phyloP scores from a whole-genome alignment of 1,284 basidiomycete genomes.

The Sparassis latifolia region DNA sequence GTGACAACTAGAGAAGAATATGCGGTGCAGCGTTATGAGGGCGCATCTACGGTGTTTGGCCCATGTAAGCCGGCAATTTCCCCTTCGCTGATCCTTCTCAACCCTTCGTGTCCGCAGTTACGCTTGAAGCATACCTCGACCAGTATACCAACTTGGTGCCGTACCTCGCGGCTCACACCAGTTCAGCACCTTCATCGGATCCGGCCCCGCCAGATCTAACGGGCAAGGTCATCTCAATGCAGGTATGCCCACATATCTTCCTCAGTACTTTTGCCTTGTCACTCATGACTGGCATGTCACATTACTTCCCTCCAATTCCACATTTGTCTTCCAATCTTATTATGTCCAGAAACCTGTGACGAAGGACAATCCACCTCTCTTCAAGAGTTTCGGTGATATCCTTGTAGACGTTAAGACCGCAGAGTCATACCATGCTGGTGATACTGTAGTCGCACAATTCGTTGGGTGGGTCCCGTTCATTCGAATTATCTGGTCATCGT shows the following conservation, averaged over 20 bases:
- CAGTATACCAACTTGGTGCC: slow-evolving; percentile 64
- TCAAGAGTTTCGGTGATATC: slow-evolving; percentile 61
- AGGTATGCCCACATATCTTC: slow-evolving; percentile 32
- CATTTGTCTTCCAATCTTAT: neutral
- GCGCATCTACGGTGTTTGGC: slow-evolving; percentile 77
- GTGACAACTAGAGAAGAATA: slow-evolving; percentile 75
- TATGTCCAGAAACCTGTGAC: slow-evolving; percentile 49
- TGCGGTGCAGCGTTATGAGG: slow-evolving; percentile 73
- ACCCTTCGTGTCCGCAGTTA: slow-evolving; percentile 34
- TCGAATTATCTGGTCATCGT: too few relatives aligned
- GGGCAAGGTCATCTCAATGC: slow-evolving; percentile 60
- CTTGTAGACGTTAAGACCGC: slow-evolving; percentile 49
- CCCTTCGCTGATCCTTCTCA: neutral
- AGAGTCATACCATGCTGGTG: slow-evolving; percentile 46
- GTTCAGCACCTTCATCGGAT: slow-evolving; percentile 49
- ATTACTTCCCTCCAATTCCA: too few relatives aligned
- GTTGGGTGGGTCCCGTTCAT: slow-evolving; percentile 38
- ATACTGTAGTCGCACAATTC: slow-evolving; percentile 59
- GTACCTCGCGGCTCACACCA: slow-evolving; percentile 48
- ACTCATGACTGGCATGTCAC: neutral
- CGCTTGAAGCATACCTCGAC: slow-evolving; percentile 75
- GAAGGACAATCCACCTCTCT: slow-evolving; percentile 51
- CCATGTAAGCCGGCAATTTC: slow-evolving; percentile 42
- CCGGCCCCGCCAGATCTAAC: slow-evolving; percentile 63
- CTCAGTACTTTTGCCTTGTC: neutral